Percentiles rank a stretch among this genome's conserved stretches.
Conservation (phyloP, 441 rosid genomes). For the Omphalea diandra region DNA sequence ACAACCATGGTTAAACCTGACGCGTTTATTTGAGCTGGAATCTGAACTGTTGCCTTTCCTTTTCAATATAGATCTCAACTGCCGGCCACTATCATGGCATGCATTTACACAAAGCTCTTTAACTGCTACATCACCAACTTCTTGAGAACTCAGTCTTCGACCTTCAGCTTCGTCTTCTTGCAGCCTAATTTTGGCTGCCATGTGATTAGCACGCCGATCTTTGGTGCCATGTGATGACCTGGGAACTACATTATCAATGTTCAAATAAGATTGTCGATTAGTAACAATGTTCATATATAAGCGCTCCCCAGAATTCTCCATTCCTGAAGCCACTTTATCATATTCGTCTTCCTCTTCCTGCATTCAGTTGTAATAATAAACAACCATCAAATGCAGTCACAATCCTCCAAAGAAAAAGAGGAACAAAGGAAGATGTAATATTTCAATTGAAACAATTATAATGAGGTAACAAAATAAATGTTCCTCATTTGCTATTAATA, state of each 20-base stretch:
- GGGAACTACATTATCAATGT: slow-evolving; percentile 37
- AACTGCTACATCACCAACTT: slow-evolving; percentile 12
- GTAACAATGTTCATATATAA: slow-evolving; percentile 50
- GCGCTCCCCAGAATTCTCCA: slow-evolving; percentile 40
- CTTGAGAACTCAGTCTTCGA: slow-evolving; percentile 32
- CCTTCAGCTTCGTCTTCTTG: slow-evolving; percentile 75
- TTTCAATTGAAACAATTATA: background rate
- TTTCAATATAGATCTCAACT: slow-evolving; percentile 68
- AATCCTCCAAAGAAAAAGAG: background rate
- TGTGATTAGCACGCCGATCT: slow-evolving; percentile 73
- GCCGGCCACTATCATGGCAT: slow-evolving; percentile 31
- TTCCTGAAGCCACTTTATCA: slow-evolving; percentile 80
- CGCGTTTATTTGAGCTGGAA: slow-evolving; percentile 62
- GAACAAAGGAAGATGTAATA: background rate
- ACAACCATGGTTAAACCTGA: slow-evolving; percentile 60
- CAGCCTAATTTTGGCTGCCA: slow-evolving; percentile 66
- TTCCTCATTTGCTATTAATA: background rate
- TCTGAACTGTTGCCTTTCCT: slow-evolving; percentile 51
- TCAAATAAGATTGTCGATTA: slow-evolving; percentile 41
- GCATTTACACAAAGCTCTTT: slow-evolving; percentile 31
- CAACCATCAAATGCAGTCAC: background rate
- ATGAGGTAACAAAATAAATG: background rate
- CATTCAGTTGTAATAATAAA: slow-evolving; percentile 20
- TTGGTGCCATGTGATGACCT: slow-evolving; percentile 31
- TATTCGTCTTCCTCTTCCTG: slow-evolving; percentile 87